phyloP scores from a whole-genome alignment of 2,329 filamentous ascomycete genomes.

The Amauroascus niger region DNA sequence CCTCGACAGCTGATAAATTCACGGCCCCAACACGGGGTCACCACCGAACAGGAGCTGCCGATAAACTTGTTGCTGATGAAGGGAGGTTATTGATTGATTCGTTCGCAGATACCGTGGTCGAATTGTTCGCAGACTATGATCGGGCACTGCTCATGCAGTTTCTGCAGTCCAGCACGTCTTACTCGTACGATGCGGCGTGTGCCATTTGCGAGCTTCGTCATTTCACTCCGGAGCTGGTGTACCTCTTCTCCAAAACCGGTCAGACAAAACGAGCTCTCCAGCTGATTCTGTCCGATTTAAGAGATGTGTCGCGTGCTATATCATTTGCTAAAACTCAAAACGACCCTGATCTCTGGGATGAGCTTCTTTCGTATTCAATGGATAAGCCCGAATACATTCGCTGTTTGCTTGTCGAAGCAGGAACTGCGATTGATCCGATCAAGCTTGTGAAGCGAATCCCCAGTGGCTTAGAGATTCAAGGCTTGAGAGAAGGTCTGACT shows the following conservation, averaged over 20 bases:
- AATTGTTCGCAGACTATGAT: slow-evolving; percentile 77
- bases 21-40: slow-evolving; percentile 28
- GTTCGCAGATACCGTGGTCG: slow-evolving; percentile 77
- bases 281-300: slow-evolving; percentile 86
- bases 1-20: slow-evolving; percentile 28
- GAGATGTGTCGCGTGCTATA: slow-evolving; percentile 86
- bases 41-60: slow-evolving; percentile 33
- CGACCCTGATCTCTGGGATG: slow-evolving; percentile 87
- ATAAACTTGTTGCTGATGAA: slow-evolving; percentile 45
- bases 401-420: slow-evolving; percentile 83
- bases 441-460: slow-evolving; percentile 83
- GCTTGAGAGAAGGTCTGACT: slow-evolving; percentile 74
- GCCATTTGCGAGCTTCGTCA: slow-evolving; percentile 67
- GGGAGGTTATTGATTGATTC: slow-evolving; percentile 65
- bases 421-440: slow-evolving; percentile 86
- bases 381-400: slow-evolving; percentile 93
- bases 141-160: slow-evolving; percentile 75
- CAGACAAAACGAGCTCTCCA: slow-evolving; percentile 85
- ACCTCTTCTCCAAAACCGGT: slow-evolving; percentile 88
- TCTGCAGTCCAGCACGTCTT: slow-evolving; percentile 71
- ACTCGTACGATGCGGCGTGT: slow-evolving; percentile 66
- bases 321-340: slow-evolving; percentile 88
- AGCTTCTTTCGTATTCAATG: slow-evolving; percentile 91
- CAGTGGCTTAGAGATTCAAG: slow-evolving; percentile 84
- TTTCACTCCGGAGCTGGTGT: slow-evolving; percentile 89